Base-by-base conservation (phyloP, 2,329 filamentous ascomycete species). In the Rhexocercosporidium sp. region DNA sequence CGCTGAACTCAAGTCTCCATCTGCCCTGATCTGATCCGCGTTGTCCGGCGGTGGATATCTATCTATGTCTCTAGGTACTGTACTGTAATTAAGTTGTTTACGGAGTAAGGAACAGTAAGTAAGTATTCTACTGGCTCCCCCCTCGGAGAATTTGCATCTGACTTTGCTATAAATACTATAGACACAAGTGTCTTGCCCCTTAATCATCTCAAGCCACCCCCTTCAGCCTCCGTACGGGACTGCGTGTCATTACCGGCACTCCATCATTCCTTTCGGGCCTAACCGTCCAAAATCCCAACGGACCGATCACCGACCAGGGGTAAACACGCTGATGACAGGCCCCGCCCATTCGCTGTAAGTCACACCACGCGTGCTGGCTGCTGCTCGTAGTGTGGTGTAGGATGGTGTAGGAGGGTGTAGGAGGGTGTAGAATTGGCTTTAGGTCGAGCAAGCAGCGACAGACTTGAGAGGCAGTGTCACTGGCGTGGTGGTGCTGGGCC, bases 221-320 rank as follows among this genome's bases (percentile, higher is more conserved):
- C 5, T 44, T 3, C 41, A 54, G 51, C 51, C 27, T 29, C 51
- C 29, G 8, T 14, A 9, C 49, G 53, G 53, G 53, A 56, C 29
- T 56, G 18, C 29, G n/a, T 56, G 53, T 37, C 53, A 56, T 56
- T 56, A 56, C 53, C 53, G 53, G 53, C 53, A 56, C 53, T 56
- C 31, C 53, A 14, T 27, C 31, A 22, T 56, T 44, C 14, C 41
- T 44, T 56, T 56, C 53, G 53, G 53, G 53, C 53, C 53, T 56
- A 56, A 56, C 53, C 53, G 53, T 56, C 31, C 3, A 20, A 18
- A 20, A 56, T 18, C 14, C 12, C 53, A 16, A 37, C 31, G 29
- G 31, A 56, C 31, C 29, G 25, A 37, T 18, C 53, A 56, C 31
- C 29, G 25, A 37, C n/a, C 53, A 56, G 53, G 53, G 53, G 41